Evolutionary conservation across 768 basidiomycete genomes (phyloP).

Genomic region (Dictyophora rubrovolvata): DNA sequence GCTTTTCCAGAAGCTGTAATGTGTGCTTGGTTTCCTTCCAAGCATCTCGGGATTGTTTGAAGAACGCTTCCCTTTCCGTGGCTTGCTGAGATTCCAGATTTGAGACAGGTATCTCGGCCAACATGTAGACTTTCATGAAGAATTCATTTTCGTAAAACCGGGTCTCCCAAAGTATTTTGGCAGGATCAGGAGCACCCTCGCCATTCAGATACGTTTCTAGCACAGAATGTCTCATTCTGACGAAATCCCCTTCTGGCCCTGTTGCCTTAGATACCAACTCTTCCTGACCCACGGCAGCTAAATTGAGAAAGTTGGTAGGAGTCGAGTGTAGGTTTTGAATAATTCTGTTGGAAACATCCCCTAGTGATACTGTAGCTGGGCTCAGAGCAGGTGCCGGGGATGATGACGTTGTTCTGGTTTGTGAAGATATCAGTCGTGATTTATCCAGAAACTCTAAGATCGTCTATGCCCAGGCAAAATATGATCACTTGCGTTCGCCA

Average conservation of each 20-base stretch:
- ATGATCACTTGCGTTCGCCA: conserved; percentile 8
- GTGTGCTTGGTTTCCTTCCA: conserved; percentile 44
- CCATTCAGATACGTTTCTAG: conserved; percentile 37
- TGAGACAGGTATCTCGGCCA: conserved; percentile 30
- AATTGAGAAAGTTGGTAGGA: conserved; percentile 48
- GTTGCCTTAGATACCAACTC: conserved; percentile 38
- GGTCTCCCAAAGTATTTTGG: conserved; percentile 49
- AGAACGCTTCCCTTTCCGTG: conserved; percentile 37
- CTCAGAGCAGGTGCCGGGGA: conserved; percentile 68
- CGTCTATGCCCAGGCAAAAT: conserved; percentile 30
- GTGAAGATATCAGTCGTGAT: conserved; percentile 60
- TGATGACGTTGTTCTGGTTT: conserved; percentile 56
- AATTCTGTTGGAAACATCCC: conserved; percentile 29
- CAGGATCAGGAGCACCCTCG: conserved; percentile 44
- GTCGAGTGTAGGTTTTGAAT: conserved; percentile 55
- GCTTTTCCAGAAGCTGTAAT: conserved; percentile 39
- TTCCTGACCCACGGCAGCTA: conserved; percentile 48
- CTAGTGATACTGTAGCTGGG: conserved; percentile 72
- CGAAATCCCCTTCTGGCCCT: conserved; percentile 17
- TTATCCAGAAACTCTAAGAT: conserved; percentile 78
- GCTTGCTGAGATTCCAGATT: conserved; percentile 32
- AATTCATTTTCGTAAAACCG: conserved; percentile 37
- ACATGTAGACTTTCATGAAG: conserved; percentile 35
- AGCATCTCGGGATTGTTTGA: conserved; percentile 34
- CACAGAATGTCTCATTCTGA: conserved; percentile 39